Conservation (phyloP, 495 filamentous ascomycete genomes). For the Xylaria telfairii region DNA sequence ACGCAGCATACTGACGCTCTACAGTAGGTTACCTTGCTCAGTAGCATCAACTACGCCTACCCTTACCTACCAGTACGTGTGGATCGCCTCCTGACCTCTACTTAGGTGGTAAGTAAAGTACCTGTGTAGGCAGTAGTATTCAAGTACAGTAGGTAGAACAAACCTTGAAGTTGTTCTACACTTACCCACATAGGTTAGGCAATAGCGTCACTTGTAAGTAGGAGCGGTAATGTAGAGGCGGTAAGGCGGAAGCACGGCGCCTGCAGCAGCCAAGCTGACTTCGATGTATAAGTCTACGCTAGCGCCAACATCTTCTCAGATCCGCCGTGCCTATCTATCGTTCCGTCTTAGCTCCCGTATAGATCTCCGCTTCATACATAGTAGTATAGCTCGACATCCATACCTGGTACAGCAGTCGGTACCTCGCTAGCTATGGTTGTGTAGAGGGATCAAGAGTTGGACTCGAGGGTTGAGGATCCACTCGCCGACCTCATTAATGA, state of each 20-base stretch:
- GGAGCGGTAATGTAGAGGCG: conserved; percentile 1
- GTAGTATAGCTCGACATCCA: neutral
- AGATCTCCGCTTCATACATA: neutral
- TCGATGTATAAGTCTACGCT: conserved; percentile 2
- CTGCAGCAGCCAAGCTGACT: conserved; percentile 9
- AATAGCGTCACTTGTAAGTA: neutral
- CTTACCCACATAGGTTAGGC: neutral
- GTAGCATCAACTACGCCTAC: no score
- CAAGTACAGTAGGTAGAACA: neutral
- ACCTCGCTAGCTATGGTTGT: neutral
- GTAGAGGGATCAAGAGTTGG: neutral
- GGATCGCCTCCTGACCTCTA: no score
- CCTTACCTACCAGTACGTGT: no score
- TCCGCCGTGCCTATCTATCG: conserved; percentile 2
- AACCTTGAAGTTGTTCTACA: neutral
- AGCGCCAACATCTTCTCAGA: conserved; percentile 23
- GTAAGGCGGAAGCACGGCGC: conserved; percentile 13
- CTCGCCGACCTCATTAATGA: neutral
- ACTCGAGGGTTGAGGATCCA: neutral
- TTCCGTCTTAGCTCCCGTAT: conserved; percentile 18
- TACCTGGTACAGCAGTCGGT: no score
- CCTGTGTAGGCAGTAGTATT: neutral
- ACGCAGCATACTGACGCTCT: no score
- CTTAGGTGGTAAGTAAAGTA: neutral
- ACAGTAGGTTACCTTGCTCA: no score